These are phyloP conservation scores for Exobasidium rhododendri DNA, from an alignment of 1,284 basidiomycete genomes.

Conservation along the genomic window DNA sequence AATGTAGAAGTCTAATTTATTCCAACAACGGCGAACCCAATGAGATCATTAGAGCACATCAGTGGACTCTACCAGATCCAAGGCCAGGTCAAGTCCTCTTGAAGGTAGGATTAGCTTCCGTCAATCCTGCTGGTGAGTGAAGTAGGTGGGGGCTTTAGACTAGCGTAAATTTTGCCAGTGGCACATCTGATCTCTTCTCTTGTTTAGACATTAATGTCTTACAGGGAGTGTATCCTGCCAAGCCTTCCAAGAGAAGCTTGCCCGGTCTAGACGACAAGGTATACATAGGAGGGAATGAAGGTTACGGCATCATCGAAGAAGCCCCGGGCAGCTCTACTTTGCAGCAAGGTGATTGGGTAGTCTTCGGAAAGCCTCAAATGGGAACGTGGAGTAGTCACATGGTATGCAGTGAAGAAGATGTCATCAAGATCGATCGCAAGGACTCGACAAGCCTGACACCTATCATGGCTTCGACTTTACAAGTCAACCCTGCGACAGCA, in stretches of 20 bases:
- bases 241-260: slow-evolving; percentile 59
- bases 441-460: neutral
- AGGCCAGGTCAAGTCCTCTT: slow-evolving; percentile 12
- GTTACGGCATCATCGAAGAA: slow-evolving; percentile 66
- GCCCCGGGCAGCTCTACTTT: slow-evolving; percentile 59
- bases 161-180: neutral
- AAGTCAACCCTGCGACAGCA: slow-evolving; percentile 75
- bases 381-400: slow-evolving; percentile 74
- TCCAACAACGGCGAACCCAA: slow-evolving; percentile 18
- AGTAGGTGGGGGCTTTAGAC: no score
- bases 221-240: slow-evolving; percentile 74
- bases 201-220: slow-evolving; percentile 72
- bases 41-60: slow-evolving; percentile 11
- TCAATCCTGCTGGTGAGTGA: slow-evolving; percentile 46
- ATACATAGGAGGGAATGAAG: slow-evolving; percentile 73
- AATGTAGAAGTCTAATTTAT: slow-evolving; percentile 16
- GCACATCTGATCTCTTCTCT: no score
- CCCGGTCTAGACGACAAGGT: slow-evolving; percentile 28
- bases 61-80: slow-evolving; percentile 5
- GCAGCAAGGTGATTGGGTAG: slow-evolving; percentile 64
- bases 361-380: slow-evolving; percentile 28
- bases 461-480: slow-evolving; percentile 19
- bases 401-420: slow-evolving; percentile 62
- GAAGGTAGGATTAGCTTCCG: neutral
- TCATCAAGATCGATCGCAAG: slow-evolving; percentile 58